Conservation (phyloP, 2,329 filamentous ascomycete species). For the Aspergillus pseudotamarii region DNA sequence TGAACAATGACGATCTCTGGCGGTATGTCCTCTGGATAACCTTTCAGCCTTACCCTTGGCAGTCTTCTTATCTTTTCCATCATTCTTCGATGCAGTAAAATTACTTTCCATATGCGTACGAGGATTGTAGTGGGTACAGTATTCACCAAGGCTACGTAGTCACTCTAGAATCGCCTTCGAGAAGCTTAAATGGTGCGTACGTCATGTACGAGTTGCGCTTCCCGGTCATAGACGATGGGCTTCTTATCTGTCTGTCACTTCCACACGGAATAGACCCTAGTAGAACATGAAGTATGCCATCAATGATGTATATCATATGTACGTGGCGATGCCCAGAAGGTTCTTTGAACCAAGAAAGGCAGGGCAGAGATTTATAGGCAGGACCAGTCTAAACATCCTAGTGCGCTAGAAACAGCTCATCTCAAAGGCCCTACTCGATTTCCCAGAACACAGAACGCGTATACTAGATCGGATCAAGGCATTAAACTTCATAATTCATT, state of each 20-base stretch:
- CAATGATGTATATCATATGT: background rate
- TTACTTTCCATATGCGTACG: background rate
- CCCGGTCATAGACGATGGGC: no score
- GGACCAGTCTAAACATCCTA: no score
- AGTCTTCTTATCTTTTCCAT: background rate
- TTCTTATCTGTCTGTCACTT: background rate
- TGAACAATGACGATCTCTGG: background rate
- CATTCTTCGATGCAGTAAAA: background rate
- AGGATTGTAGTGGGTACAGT: background rate
- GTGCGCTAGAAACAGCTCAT: background rate
- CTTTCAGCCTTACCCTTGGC: conserved; percentile 1
- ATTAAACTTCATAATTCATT: conserved; percentile 5
- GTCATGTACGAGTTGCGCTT: background rate
- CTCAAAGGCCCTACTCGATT: background rate
- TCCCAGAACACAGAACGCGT: background rate
- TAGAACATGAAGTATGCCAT: background rate
- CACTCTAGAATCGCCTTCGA: background rate
- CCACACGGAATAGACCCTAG: background rate
- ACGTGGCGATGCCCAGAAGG: background rate
- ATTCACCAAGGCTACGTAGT: background rate
- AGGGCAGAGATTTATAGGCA: background rate
- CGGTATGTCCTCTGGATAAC: background rate
- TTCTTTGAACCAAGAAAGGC: background rate
- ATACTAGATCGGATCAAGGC: background rate
- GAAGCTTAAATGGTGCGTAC: background rate